Percentiles rank a stretch among this genome's conserved stretches.
Conservation (phyloP, 2,329 filamentous ascomycete species). For the Stagonosporopsis tanaceti region DNA sequence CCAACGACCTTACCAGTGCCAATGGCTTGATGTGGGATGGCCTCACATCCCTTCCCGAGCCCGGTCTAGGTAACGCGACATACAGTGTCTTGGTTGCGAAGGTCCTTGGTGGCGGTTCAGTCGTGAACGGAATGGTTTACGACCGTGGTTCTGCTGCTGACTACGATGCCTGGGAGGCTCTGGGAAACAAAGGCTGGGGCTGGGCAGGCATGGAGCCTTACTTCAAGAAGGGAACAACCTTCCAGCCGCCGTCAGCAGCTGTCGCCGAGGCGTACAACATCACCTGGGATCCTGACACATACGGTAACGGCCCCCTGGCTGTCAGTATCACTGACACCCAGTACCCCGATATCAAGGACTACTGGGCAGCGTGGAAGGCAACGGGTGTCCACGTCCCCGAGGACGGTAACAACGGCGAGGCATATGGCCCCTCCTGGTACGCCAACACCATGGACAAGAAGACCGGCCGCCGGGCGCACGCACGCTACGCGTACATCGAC, state of each 20-base stretch:
- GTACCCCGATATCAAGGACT: conserved; percentile 37
- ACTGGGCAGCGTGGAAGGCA: conserved; percentile 37
- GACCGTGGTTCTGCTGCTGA: conserved; percentile 44
- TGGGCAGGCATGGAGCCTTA: conserved; percentile 57
- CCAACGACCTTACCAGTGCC: conserved; percentile 33
- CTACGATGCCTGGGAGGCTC: conserved; percentile 62
- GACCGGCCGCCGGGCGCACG: conserved; percentile 34
- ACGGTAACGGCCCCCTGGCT: conserved; percentile 36
- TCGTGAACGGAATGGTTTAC: conserved; percentile 50
- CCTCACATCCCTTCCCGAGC: conserved; percentile 33
- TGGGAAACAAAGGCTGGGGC: conserved; percentile 68
- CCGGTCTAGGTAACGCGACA: conserved; percentile 31
- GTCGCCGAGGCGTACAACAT: conserved; percentile 35
- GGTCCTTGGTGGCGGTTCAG: conserved; percentile 39
- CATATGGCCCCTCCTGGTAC: conserved; percentile 34
- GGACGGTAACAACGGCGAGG: conserved; percentile 37
- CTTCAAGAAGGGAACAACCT: conserved; percentile 40
- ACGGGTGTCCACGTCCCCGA: conserved; percentile 25
- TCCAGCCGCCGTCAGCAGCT: conserved; percentile 32
- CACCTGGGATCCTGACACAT: conserved; percentile 36
- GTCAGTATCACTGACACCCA: conserved; percentile 39
- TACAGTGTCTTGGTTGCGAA: conserved; percentile 36
- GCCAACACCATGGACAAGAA: conserved; percentile 39
- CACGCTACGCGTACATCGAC: conserved; percentile 43
- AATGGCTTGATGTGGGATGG: conserved; percentile 32